Evolutionary conservation across 1,284 basidiomycete genomes (phyloP), one percentile per base, ranked within the genome.

Genomic region (Agaricales sp.): DNA sequence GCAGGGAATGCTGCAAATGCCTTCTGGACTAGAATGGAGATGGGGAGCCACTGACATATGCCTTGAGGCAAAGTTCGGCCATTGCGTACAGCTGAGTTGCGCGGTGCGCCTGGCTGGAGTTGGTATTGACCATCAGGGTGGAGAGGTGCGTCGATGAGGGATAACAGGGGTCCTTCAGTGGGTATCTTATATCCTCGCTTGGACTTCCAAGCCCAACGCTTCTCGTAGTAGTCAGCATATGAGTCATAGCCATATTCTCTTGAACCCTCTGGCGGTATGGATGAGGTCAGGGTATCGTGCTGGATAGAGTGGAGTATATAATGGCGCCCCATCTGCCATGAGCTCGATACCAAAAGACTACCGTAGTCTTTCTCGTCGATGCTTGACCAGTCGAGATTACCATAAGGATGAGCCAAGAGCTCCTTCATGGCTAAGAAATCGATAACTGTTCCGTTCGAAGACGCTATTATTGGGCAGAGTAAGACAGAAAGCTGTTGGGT

Each of bases 261-360:
- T 4, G 77, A 72, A 3, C 71, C 77, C 2, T 62, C 57, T 0
- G 65, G 64, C 2, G 82, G 80, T 11, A 50, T 57, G 46, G 82
- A 84, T 56, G 74, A 60, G 2, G 82, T 81, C 0, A 77, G 76
- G 19, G 89, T 63, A 59, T 90, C 86, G 30, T 69, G 53, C 30
- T 82, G 74, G 54, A 87, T 71, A 25, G 63, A 63, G 51, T 70
- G 70, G 43, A 90, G 66, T 43, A 80, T 55, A 38, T 77, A 68
- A 1, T 73, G 67, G n/a, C 76, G 73, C 3, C 79, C 83, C 37
- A 65, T 63, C 54, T 78, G 70, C 58, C 75, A 74, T 49, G 52
- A 63, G 54, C 78, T 81, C 61, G 75, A 68, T 21, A 83, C 65
- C 49, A 85, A 58, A 18, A 77, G 60, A 22, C 61, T 63, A 50